Percentiles rank a stretch among this genome's conserved stretches.
Evolutionary conservation across 805 yeast genomes (phyloP).

Genomic region (Lipomyces starkeyi): DNA sequence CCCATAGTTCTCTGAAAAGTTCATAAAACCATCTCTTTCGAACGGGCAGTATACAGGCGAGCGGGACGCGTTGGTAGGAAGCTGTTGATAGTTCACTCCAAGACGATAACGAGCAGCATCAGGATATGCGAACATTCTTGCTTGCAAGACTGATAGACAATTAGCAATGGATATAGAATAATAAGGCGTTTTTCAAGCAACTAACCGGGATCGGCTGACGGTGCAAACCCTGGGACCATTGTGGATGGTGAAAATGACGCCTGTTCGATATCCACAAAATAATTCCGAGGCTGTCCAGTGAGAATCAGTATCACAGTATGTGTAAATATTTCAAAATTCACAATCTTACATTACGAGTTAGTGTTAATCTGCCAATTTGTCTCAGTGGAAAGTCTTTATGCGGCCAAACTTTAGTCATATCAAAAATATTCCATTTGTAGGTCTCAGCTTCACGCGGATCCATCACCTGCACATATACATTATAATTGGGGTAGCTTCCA

Average conservation of each 20-base stretch:
- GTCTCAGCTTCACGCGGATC: conserved; percentile 78
- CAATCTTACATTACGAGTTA: conserved; percentile 64
- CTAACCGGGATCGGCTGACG: conserved; percentile 71
- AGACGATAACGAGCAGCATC: conserved; percentile 86
- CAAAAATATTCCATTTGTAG: conserved; percentile 82
- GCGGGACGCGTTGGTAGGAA: conserved; percentile 88
- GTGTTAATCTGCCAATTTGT: conserved; percentile 76
- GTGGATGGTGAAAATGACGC: conserved; percentile 86
- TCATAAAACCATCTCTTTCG: conserved; percentile 83
- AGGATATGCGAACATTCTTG: conserved; percentile 80
- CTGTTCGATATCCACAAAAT: conserved; percentile 86
- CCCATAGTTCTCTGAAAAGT: conserved; percentile 73
- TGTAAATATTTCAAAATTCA: not conserved
- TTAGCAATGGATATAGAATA: not conserved
- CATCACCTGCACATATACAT: conserved; percentile 84
- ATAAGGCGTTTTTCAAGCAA: not conserved
- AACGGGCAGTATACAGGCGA: conserved; percentile 64
- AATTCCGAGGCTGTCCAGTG: conserved; percentile 62
- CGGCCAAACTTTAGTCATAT: conserved; percentile 92
- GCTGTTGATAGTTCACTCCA: conserved; percentile 53
- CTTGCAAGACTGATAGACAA: conserved; percentile 53
- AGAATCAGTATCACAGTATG: not conserved
- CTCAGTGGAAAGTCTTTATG: conserved; percentile 85
- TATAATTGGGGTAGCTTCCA: conserved; percentile 85
- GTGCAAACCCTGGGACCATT: conserved; percentile 82